Evolutionary conservation across 208 protist genomes (phyloP), one percentile per base, ranked within the genome.

Genomic region (Trypanosomatidae sp.): DNA sequence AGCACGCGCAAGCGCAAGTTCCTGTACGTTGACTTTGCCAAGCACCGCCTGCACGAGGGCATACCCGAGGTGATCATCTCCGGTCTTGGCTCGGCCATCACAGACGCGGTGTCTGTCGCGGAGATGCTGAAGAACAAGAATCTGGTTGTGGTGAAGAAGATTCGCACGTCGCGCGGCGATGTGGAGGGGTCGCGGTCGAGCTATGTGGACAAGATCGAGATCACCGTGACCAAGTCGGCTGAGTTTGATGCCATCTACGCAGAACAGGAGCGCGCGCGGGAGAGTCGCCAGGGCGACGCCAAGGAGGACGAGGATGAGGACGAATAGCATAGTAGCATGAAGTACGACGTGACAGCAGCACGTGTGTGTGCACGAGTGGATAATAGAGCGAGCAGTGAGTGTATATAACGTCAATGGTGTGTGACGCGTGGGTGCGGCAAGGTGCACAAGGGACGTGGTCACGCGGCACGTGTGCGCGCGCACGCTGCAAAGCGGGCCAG

Each of bases 61-160:
- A 66, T 55, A 26, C 44, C 62, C 8, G 68, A 80, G 44, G 55
- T 92, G 26, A 56, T 70, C 27, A 72, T 92, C 47, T 88, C 83
- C 37, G 83, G 69, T 27, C 70, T 92, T 35, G 83, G 83, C 30
- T 66, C 64, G 44, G 78, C 83, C 40, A 88, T 92, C 43, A 66
- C 83, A 7, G 77, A 88, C 53, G 83, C 83, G 38, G 83, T 92
- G 19, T 77, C 83, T 52, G 83, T 92, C 30, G 78, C 67, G 10
- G 83, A 92, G 58, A 69, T 92, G 11, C 68, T 92, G 13, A 88
- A 83, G 66, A 88, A 83, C 52, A 77, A 92, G 58, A 74, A 71
- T 21, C 62, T 92, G 24, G 69, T 88, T 19, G 43, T 57, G 38
- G 70, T 92, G 28, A 92, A 78, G 55, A 80, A 71, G 56, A 92